Conservation (phyloP, 2,329 filamentous ascomycete species). For the Clonostachys rosea region DNA sequence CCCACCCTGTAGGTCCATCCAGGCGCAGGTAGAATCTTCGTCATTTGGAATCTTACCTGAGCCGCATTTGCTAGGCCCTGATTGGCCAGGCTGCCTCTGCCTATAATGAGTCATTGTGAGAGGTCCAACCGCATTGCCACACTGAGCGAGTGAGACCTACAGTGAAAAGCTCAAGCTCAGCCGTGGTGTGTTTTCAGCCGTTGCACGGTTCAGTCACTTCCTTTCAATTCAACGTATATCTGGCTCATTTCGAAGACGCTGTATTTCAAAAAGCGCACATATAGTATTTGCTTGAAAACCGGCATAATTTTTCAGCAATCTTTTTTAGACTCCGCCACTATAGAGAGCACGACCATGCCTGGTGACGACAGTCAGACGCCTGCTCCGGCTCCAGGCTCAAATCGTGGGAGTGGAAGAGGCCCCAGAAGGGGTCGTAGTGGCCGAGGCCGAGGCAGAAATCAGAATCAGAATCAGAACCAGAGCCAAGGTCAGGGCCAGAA, state of each 20-base stretch:
- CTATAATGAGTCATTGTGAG: too few relatives aligned
- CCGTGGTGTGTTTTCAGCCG: too few relatives aligned
- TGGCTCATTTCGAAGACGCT: conserved; percentile 27
- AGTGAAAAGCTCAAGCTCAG: too few relatives aligned
- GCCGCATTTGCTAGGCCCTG: too few relatives aligned
- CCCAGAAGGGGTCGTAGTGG: not conserved
- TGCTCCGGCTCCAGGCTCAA: not conserved
- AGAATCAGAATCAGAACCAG: not conserved
- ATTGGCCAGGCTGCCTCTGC: too few relatives aligned
- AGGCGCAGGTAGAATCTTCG: not conserved
- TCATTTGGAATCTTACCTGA: not conserved
- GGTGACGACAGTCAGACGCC: not conserved
- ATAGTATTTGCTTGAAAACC: not conserved
- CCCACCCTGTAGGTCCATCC: not conserved
- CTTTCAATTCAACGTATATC: too few relatives aligned
- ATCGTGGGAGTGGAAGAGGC: not conserved
- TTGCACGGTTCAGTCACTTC: too few relatives aligned
- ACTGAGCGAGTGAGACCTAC: too few relatives aligned
- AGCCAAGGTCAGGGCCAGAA: not conserved
- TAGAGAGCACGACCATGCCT: not conserved
- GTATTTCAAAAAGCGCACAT: conserved; percentile 42
- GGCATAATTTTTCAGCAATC: not conserved
- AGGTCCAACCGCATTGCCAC: too few relatives aligned
- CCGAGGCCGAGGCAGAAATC: not conserved
- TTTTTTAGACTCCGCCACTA: not conserved